Conservation (phyloP, 768 basidiomycete species). For the Hemileccinum rubropunctum region DNA sequence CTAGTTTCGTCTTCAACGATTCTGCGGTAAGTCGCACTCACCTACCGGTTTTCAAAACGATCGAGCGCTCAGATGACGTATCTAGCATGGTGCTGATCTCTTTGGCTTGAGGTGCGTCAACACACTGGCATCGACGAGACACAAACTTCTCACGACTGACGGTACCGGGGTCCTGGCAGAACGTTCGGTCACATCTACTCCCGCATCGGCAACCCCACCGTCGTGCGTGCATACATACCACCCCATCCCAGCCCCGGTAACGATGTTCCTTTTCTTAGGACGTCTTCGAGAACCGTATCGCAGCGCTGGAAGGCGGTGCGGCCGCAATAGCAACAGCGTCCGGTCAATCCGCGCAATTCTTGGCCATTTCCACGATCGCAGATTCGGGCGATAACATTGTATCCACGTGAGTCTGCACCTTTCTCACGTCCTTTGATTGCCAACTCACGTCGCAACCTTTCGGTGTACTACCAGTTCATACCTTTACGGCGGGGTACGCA, state of each 20-base stretch:
- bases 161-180: slow-evolving; percentile 15
- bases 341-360: slow-evolving; percentile 62
- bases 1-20: slow-evolving; percentile 56
- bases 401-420: slow-evolving; percentile 47
- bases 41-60: not conserved
- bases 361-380: slow-evolving; percentile 54
- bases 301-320: slow-evolving; percentile 60
- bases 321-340: slow-evolving; percentile 57
- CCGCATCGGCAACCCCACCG: slow-evolving; percentile 55
- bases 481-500: slow-evolving; percentile 58
- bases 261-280: slow-evolving; percentile 34
- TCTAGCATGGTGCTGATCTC: slow-evolving; percentile 53
- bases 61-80: slow-evolving; percentile 4
- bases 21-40: slow-evolving; percentile 36
- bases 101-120: slow-evolving; percentile 41
- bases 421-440: not conserved
- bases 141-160: not conserved
- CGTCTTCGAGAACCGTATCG: slow-evolving; percentile 63
- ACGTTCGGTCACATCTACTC: slow-evolving; percentile 51
- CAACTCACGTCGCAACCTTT: not conserved
- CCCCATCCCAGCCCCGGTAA: not conserved
- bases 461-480: slow-evolving; percentile 36
- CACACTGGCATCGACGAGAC: not conserved
- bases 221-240: slow-evolving; percentile 35
- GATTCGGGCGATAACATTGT: slow-evolving; percentile 63